Conservation (phyloP, 768 basidiomycete species). For the Boletus rex-veris region DNA sequence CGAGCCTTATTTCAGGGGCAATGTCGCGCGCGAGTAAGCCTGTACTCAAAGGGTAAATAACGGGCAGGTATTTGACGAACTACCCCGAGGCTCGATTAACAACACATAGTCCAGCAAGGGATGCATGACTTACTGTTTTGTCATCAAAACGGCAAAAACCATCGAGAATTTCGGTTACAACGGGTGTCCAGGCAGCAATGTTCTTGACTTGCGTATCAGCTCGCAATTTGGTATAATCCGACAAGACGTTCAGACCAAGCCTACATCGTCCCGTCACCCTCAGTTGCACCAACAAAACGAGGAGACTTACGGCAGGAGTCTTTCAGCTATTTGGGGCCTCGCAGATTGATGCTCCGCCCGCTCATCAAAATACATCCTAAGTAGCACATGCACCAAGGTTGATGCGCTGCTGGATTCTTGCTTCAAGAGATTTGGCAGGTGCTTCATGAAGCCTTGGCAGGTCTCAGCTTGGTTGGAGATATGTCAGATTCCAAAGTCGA, state of each 20-base stretch:
- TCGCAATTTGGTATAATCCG: constrained; percentile 87
- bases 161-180: constrained; percentile 89
- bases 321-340: constrained; percentile 73
- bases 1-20: constrained; percentile 76
- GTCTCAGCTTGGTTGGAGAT: constrained; percentile 2
- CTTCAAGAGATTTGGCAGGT: constrained; percentile 93
- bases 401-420: constrained; percentile 98
- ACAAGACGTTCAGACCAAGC: constrained; percentile 81
- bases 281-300: neutral
- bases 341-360: constrained; percentile 85
- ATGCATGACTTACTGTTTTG: constrained; percentile 66
- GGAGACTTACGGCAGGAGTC: constrained; percentile 59
- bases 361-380: constrained; percentile 91
- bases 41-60: constrained; percentile 86
- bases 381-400: constrained; percentile 85
- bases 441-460: constrained; percentile 95
- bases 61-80: constrained; percentile 86
- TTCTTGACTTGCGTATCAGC: constrained; percentile 92
- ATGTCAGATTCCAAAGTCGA: constrained; percentile 19
- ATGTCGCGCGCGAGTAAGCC: constrained; percentile 83
- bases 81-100: constrained; percentile 31
- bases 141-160: constrained; percentile 90
- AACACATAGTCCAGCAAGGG: neutral
- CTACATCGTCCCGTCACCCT: constrained; percentile 39
- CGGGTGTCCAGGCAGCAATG: constrained; percentile 97